These are phyloP conservation scores for Bruguiera gymnorhiza DNA, from an alignment of 345 rosid genomes.

Conservation along the genomic window DNA sequence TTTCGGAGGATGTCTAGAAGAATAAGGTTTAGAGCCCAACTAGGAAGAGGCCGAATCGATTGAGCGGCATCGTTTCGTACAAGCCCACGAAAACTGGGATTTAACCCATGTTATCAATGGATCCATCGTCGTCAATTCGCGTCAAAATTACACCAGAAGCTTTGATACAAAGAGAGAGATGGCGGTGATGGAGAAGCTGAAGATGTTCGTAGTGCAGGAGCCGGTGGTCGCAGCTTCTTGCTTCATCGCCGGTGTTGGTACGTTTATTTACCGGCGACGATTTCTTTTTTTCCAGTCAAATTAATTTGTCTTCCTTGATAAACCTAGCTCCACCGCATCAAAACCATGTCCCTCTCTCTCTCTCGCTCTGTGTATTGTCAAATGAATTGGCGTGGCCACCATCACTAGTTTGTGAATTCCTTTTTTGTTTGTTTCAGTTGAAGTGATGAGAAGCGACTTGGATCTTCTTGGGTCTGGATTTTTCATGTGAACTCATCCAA, in stretches of 20 bases:
- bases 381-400: too few species aligned
- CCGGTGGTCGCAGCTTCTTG: slow-evolving; percentile 90
- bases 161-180: slow-evolving; percentile 27
- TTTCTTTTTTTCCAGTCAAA: neutral
- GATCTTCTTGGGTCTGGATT: neutral
- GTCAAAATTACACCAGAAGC: too few species aligned
- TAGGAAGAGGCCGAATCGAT: too few species aligned
- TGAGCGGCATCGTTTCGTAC: too few species aligned
- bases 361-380: too few species aligned
- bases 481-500: neutral
- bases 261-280: neutral
- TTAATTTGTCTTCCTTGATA: neutral
- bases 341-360: too few species aligned
- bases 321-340: too few species aligned
- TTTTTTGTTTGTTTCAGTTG: neutral
- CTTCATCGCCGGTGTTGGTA: slow-evolving; percentile 83
- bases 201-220: slow-evolving; percentile 82
- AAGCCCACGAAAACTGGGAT: too few species aligned
- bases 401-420: neutral
- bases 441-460: neutral
- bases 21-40: too few species aligned
- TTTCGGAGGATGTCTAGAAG: too few species aligned
- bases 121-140: too few species aligned
- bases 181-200: slow-evolving; percentile 81
- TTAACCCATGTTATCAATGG: too few species aligned